These are phyloP conservation scores for Phialocephala sp. DNA, from an alignment of 2,329 filamentous ascomycete species.

Conservation along the genomic window DNA sequence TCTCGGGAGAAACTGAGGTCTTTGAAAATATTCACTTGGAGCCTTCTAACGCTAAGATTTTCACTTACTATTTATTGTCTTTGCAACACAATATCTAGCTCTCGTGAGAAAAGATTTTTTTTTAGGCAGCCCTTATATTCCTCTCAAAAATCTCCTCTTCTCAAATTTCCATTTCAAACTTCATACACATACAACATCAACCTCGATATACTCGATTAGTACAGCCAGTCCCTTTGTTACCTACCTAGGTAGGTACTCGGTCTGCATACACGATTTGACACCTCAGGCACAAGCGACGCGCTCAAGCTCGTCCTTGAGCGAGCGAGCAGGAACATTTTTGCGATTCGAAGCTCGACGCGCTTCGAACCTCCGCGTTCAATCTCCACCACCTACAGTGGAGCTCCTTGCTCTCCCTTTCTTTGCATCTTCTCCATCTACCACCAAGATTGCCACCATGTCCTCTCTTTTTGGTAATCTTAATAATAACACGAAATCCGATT, in stretches of 20 bases:
- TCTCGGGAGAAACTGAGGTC: background rate
- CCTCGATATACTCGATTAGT: too few relatives aligned
- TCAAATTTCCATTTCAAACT: too few relatives aligned
- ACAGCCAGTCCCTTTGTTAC: too few relatives aligned
- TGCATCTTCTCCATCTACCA: background rate
- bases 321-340: background rate
- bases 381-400: background rate
- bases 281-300: background rate
- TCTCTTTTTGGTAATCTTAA: constrained; percentile 32
- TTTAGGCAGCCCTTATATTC: too few relatives aligned
- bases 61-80: too few relatives aligned
- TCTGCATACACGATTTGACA: too few relatives aligned
- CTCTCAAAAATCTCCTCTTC: too few relatives aligned
- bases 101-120: too few relatives aligned
- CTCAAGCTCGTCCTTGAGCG: background rate
- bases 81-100: background rate
- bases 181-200: too few relatives aligned
- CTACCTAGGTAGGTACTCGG: too few relatives aligned
- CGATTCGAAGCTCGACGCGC: background rate
- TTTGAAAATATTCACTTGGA: background rate
- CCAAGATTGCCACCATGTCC: constrained; percentile 20
- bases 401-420: constrained; percentile 2
- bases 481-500: constrained; percentile 12
- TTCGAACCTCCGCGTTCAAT: background rate
- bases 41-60: background rate